These are phyloP conservation scores for Westerdykella aurantiaca DNA, from an alignment of 2,329 filamentous ascomycete genomes.

Conservation along the genomic window DNA sequence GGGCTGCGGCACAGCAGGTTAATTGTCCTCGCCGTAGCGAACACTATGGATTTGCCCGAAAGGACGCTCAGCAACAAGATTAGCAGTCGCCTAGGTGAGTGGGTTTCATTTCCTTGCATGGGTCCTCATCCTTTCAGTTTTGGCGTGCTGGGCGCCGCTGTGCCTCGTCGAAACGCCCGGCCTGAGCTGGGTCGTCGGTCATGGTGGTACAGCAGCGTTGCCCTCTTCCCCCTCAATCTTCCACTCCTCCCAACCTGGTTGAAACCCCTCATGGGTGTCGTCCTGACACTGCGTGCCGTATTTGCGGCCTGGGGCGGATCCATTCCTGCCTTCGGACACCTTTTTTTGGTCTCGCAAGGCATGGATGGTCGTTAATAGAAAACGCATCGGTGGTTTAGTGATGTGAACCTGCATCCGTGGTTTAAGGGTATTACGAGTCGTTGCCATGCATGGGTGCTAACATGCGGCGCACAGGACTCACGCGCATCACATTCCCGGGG, in stretches of 20 bases:
- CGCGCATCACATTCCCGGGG: conserved; percentile 91
- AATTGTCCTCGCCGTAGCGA: conserved; percentile 94
- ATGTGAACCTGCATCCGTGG: too few relatives aligned
- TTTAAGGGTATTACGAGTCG: too few relatives aligned
- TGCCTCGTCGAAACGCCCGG: background rate
- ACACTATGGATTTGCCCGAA: conserved; percentile 98
- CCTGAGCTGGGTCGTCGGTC: too few relatives aligned
- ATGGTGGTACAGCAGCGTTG: too few relatives aligned
- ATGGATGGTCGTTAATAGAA: too few relatives aligned
- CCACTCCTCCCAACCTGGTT: too few relatives aligned
- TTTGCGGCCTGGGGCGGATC: too few relatives aligned
- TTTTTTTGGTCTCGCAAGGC: conserved; percentile 23
- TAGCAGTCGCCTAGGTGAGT: conserved; percentile 62
- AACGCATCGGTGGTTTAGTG: too few relatives aligned
- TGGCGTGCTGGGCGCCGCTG: background rate
- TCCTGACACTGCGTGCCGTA: too few relatives aligned
- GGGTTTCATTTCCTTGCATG: conserved; percentile 2
- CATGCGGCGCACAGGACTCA: conserved; percentile 54
- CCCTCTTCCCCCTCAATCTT: background rate
- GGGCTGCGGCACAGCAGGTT: conserved; percentile 82
- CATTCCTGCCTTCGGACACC: conserved; percentile 14
- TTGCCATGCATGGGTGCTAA: too few relatives aligned
- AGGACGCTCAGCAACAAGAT: conserved; percentile 97
- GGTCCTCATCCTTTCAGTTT: conserved; percentile 11
- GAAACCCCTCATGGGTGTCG: too few relatives aligned